Evolutionary conservation across 23 red algal genomes (phyloP), one percentile per base, ranked within the genome.

Genomic region (Gracilaria domingensis): DNA sequence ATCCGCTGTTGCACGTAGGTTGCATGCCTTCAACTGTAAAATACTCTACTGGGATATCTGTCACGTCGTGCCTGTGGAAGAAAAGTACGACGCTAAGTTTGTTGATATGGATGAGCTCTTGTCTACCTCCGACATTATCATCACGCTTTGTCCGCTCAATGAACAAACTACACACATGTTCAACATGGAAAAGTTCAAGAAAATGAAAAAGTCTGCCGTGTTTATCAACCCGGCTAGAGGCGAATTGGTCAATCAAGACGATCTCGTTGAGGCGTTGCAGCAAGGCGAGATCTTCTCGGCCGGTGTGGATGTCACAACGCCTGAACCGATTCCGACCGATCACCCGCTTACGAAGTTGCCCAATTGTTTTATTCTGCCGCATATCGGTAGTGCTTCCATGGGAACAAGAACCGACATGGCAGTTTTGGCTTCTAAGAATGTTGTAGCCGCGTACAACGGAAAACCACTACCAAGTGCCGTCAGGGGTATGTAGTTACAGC

Each of bases 231-330:
- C 85, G 3, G 89, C 92, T 8, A 89, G 96, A 50, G 96, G 96
- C 17, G 96, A 98, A 66, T 54, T 98, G 49, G 92, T 98, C 21
- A 84, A 98, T 66, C 96, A 98, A 62, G 92, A 95, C 13, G 96
- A 88, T 28, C 72, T 98, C 14, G 34, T 86, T 48, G 88, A 65
- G 18, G 96, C 96, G 1, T 73, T 98, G n/a, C 83, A 86, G 40
- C 35, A 91, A 35, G 91, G 92, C 25, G 78, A 72, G 25, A 93
- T 98, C 47, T 88, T 84, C 48, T 92, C 79, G 25, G 91, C 85
- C 0, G 96, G 96, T 34, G 23, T 94, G 34, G 96, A 98, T 75
- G 96, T 98, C 17, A 95, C 93, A 21, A 93, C 84, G 23, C 96
- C 96, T 2, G 96, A 98, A 61, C 96, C 96, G 34, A 28, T 98